Percentiles rank a stretch among this genome's conserved stretches.
Evolutionary conservation across 345 rosid genomes (phyloP).

Genomic region (Melaleuca quinquenervia): DNA sequence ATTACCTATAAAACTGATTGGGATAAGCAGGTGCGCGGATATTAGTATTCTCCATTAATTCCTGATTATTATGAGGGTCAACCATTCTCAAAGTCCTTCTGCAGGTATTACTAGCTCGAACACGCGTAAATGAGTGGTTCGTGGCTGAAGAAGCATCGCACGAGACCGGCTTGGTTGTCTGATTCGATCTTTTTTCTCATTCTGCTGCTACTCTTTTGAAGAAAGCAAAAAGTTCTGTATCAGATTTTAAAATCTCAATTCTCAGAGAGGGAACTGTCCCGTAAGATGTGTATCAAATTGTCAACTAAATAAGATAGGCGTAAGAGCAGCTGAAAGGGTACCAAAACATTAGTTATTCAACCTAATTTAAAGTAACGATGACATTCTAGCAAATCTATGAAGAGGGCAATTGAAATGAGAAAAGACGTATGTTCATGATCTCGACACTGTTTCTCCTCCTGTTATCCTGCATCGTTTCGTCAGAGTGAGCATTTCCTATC

Average conservation of each 20-base stretch:
- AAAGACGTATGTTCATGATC: not conserved
- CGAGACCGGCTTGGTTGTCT: not conserved
- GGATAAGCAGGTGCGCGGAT: conserved; percentile 55
- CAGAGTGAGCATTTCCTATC: not conserved
- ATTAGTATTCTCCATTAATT: not conserved
- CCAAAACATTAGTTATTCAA: not conserved
- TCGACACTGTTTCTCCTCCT: not conserved
- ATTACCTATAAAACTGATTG: conserved; percentile 62
- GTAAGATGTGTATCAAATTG: not conserved
- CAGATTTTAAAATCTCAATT: not conserved
- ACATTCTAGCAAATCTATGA: not conserved
- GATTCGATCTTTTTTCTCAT: not conserved
- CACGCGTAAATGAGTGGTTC: not conserved
- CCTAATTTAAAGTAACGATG: not conserved
- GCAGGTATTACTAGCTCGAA: not conserved
- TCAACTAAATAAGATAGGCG: not conserved
- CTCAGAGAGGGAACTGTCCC: not conserved
- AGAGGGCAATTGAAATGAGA: not conserved
- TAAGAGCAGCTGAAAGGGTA: not conserved
- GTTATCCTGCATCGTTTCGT: not conserved
- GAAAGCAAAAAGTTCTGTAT: not conserved
- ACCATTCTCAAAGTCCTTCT: not conserved
- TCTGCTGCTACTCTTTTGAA: not conserved
- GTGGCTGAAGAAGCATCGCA: not conserved
- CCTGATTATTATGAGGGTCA: not conserved